phyloP scores from a whole-genome alignment of 106 monocot species.

The Ottelia alismoides region DNA sequence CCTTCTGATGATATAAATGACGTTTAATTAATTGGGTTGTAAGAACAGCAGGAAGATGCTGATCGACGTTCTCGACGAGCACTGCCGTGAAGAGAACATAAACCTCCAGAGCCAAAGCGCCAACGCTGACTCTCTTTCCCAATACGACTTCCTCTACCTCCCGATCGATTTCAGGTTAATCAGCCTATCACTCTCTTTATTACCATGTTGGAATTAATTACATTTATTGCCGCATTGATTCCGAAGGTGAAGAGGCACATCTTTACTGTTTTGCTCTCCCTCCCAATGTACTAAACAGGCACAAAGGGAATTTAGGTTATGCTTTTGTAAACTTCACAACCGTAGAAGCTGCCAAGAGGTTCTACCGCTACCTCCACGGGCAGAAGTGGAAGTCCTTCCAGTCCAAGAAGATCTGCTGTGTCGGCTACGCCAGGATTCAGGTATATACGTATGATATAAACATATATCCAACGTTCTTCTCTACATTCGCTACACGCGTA shows the following conservation, averaged over 20 bases:
- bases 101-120: not conserved
- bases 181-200: no score
- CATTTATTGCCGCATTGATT: no score
- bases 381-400: constrained; percentile 17
- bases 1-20: no score
- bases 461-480: no score
- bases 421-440: constrained; percentile 41
- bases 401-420: constrained; percentile 20
- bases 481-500: no score
- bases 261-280: no score
- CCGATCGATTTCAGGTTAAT: constrained; percentile 34
- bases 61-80: constrained; percentile 27
- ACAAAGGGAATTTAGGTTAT: constrained; percentile 25
- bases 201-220: no score
- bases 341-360: constrained; percentile 8
- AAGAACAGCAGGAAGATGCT: constrained; percentile 30
- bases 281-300: no score
- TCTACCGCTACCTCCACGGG: constrained; percentile 13
- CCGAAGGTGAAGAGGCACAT: no score
- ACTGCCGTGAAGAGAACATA: constrained; percentile 29
- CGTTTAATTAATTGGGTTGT: no score
- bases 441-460: not conserved
- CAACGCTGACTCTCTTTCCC: not conserved
- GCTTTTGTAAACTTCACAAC: constrained; percentile 48
- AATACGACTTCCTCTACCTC: constrained; percentile 43